These are phyloP conservation scores for Volvox reticuliferus DNA, from an alignment of 139 green algal species.

Conservation along the genomic window DNA sequence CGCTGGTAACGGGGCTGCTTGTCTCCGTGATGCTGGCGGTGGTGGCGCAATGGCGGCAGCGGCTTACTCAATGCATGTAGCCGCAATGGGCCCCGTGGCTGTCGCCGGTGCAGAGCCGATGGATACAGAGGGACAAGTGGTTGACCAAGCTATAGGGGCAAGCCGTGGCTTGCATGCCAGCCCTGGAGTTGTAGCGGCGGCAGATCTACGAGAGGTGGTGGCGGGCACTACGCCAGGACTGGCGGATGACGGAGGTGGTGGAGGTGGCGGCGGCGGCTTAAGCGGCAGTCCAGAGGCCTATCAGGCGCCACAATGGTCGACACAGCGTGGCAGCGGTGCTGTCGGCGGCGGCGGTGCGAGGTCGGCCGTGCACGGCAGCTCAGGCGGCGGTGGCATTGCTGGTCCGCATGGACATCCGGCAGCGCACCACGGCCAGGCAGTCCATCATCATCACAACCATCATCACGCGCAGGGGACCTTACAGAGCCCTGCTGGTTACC, in stretches of 20 bases:
- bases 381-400: not conserved
- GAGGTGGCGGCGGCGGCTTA: not conserved
- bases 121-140: constrained; percentile 44
- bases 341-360: not conserved
- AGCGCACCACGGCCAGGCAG: not conserved
- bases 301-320: constrained; percentile 40
- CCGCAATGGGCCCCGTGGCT: not conserved
- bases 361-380: constrained; percentile 32
- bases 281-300: constrained; percentile 5
- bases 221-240: not conserved
- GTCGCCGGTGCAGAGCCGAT: constrained; percentile 3
- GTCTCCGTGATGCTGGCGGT: not conserved
- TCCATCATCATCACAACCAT: not conserved
- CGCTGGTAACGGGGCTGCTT: not conserved
- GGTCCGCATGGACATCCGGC: not conserved
- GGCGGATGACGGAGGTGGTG: not conserved
- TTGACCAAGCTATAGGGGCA: not conserved
- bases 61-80: not conserved
- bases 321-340: not conserved
- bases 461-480: not conserved
- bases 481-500: not conserved
- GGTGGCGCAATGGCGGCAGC: not conserved
- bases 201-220: not conserved
- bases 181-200: not conserved
- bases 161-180: not conserved